A percentile compares a stretch with the other conserved stretches of the same genome.
Conservation (phyloP, 768 basidiomycete species). For the Leccinum longicurvipes region DNA sequence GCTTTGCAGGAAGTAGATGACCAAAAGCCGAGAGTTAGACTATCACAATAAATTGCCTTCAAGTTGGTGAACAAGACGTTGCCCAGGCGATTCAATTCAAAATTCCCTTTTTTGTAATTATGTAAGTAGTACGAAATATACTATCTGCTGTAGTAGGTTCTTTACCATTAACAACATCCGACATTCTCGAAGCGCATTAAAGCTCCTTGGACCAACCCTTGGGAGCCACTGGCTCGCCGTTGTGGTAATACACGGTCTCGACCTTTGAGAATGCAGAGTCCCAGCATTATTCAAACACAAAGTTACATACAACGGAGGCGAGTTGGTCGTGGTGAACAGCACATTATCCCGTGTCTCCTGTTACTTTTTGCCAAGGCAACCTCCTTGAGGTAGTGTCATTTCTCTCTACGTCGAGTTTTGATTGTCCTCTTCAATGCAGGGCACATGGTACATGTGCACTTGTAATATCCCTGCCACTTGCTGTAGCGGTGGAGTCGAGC, state of each 20-base stretch:
- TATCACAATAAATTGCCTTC: too few relatives aligned
- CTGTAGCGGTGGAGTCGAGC: background rate
- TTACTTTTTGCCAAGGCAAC: too few relatives aligned
- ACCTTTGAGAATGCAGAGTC: background rate
- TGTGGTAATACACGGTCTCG: background rate
- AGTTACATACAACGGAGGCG: background rate
- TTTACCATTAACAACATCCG: background rate
- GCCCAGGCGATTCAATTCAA: background rate
- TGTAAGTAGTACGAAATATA: too few relatives aligned
- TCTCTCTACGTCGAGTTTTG: background rate
- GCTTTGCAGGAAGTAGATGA: slow-evolving; percentile 12
- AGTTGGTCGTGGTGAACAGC: background rate
- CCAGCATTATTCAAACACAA: background rate
- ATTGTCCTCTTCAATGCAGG: background rate
- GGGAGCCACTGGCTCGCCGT: background rate
- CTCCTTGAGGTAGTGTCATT: background rate
- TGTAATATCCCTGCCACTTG: background rate
- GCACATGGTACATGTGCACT: background rate
- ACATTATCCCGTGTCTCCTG: background rate
- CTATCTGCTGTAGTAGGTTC: too few relatives aligned
- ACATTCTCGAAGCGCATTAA: background rate
- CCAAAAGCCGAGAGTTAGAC: slow-evolving; percentile 1
- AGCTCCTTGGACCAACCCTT: background rate
- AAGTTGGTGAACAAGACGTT: too few relatives aligned
- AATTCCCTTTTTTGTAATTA: background rate